Evolutionary conservation across 176 grass and related monocot genomes (phyloP).

Genomic region (Areca catechu): DNA sequence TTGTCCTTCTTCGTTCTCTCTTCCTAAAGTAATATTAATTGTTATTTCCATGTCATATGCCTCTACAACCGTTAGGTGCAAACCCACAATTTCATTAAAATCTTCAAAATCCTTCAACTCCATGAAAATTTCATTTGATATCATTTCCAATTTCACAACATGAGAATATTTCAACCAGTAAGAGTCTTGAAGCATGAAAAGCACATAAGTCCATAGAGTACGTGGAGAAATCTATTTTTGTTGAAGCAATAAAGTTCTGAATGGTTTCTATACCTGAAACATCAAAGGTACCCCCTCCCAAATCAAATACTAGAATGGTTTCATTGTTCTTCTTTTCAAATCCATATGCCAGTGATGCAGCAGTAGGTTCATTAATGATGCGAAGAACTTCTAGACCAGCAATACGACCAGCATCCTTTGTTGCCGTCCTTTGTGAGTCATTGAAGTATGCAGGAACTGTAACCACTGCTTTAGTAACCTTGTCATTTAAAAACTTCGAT

Average conservation of each 20-base stretch:
- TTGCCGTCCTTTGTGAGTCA: constrained; percentile 71
- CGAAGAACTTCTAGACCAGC: constrained; percentile 68
- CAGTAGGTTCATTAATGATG: constrained; percentile 71
- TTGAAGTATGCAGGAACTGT: constrained; percentile 70
- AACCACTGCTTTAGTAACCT: constrained; percentile 72
- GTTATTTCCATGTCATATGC: too few relatives aligned
- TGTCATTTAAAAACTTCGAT: constrained; percentile 72
- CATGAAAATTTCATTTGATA: too few relatives aligned
- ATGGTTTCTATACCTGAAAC: constrained; percentile 45
- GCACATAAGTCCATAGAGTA: too few relatives aligned
- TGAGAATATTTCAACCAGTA: too few relatives aligned
- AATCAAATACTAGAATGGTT: constrained; percentile 71
- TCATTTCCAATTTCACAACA: too few relatives aligned
- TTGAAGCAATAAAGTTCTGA: background rate
- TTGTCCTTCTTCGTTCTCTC: too few relatives aligned
- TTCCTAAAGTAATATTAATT: too few relatives aligned
- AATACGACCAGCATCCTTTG: constrained; percentile 79
- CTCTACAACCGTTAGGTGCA: too few relatives aligned
- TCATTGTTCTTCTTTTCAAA: constrained; percentile 88
- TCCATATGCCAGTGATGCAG: constrained; percentile 54
- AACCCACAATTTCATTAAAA: too few relatives aligned
- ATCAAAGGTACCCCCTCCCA: constrained; percentile 66
- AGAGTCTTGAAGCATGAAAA: too few relatives aligned
- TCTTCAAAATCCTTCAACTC: too few relatives aligned
- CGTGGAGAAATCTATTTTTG: too few relatives aligned